A percentile compares a stretch with the other conserved stretches of the same genome.
Conservation (phyloP, 2,329 filamentous ascomycete genomes). For the Calonectria henricotiae region DNA sequence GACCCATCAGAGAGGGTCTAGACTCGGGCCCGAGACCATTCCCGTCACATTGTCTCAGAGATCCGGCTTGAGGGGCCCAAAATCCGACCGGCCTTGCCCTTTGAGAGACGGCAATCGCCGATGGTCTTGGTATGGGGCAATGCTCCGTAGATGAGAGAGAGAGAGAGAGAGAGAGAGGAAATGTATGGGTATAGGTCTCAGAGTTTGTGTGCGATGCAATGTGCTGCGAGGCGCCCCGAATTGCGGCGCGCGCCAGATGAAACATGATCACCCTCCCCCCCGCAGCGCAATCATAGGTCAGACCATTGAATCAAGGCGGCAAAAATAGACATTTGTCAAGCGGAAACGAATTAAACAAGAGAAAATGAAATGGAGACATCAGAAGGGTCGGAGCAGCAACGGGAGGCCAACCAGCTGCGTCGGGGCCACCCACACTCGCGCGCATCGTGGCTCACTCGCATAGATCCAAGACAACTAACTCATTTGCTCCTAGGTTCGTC, state of each 20-base stretch:
- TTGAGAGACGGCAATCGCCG: constrained; percentile 15
- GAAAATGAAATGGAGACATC: not conserved
- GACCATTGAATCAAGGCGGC: not conserved
- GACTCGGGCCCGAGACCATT: constrained; percentile 27
- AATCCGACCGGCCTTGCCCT: not conserved
- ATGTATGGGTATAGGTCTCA: constrained; percentile 12
- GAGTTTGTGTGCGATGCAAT: constrained; percentile 17
- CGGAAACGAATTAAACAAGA: constrained; percentile 3
- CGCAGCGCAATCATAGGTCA: not conserved
- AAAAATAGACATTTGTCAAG: not conserved
- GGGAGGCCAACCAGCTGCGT: constrained; percentile 29
- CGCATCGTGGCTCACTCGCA: constrained; percentile 32
- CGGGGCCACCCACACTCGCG: constrained; percentile 19
- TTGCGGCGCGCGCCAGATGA: constrained; percentile 51
- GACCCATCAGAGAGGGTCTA: not conserved
- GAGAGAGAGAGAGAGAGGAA: not conserved
- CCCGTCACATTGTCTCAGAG: constrained; percentile 34
- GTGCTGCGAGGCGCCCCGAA: constrained; percentile 17
- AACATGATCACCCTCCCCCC: constrained; percentile 44
- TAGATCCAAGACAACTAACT: constrained; percentile 34
- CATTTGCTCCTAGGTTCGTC: constrained; percentile 44
- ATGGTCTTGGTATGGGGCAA: constrained; percentile 1
- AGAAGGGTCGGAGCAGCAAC: constrained; percentile 8
- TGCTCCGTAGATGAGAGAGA: not conserved
- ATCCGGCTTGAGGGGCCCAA: constrained; percentile 12